phyloP scores from a whole-genome alignment of 208 protist genomes.

The Zelonia costaricensis region DNA sequence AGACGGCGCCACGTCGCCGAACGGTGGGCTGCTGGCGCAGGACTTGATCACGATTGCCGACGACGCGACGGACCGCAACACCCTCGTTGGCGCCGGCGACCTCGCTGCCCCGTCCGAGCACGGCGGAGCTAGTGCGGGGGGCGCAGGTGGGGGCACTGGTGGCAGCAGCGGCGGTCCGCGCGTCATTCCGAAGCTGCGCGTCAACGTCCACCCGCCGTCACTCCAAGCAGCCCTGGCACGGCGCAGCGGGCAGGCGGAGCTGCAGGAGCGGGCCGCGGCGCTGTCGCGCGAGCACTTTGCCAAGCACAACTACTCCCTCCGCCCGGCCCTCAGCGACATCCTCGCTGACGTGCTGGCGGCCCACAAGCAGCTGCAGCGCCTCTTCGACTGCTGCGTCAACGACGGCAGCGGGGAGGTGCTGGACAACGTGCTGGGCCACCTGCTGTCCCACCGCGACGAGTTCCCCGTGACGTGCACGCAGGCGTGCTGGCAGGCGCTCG shows the following conservation, averaged over 20 bases:
- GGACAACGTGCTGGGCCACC: constrained; percentile 52
- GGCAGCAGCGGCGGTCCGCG: constrained; percentile 4
- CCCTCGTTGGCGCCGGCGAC: background rate
- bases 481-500: constrained; percentile 57
- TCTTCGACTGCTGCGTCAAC: constrained; percentile 27
- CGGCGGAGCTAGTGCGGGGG: background rate
- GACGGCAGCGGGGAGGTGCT: constrained; percentile 31
- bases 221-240: constrained; percentile 36
- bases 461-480: constrained; percentile 38
- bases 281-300: constrained; percentile 47
- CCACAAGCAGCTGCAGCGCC: constrained; percentile 35
- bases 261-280: constrained; percentile 14
- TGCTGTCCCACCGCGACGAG: constrained; percentile 52
- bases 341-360: constrained; percentile 48
- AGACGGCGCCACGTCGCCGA: background rate
- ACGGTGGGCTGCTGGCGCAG: no score
- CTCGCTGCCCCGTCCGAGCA: background rate
- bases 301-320: constrained; percentile 40
- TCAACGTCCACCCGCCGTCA: constrained; percentile 43
- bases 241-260: constrained; percentile 14
- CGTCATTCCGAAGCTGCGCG: constrained; percentile 16
- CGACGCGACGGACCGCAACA: background rate
- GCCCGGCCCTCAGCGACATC: constrained; percentile 48
- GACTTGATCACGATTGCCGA: background rate
- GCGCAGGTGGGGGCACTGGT: no score